These are phyloP conservation scores for Nematocida ausubeli DNA, from an alignment of 371 early-diverging fungal species.

Conservation along the genomic window DNA sequence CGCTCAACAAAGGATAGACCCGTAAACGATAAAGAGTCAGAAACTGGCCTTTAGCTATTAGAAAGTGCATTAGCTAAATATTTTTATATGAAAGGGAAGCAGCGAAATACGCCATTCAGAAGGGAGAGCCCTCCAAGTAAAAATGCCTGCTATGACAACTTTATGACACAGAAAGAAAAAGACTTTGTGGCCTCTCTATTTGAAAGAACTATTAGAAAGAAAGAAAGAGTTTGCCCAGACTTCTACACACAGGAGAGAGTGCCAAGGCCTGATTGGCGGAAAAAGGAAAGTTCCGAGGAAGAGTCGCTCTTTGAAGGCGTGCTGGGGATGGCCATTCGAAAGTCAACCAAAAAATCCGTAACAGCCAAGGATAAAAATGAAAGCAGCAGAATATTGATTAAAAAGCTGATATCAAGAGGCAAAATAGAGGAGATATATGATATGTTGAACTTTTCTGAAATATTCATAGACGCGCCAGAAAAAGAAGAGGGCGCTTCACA, in stretches of 20 bases:
- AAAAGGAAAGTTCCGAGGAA: constrained; percentile 6
- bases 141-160: constrained; percentile 2
- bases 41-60: background rate
- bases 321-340: constrained; percentile 37
- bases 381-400: constrained; percentile 19
- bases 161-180: constrained; percentile 55
- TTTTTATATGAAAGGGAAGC: constrained; percentile 49
- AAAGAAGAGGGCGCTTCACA: background rate
- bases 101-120: background rate
- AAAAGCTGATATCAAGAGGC: constrained; percentile 18
- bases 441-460: constrained; percentile 1
- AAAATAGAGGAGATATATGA: constrained; percentile 54
- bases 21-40: background rate
- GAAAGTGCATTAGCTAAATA: background rate
- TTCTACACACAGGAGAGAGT: constrained; percentile 35
- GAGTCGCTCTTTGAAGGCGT: constrained; percentile 41
- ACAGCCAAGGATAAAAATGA: background rate
- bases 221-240: constrained; percentile 26
- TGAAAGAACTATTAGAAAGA: constrained; percentile 22
- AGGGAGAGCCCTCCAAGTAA: background rate
- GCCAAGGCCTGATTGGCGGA: background rate
- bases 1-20: background rate
- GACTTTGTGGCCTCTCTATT: constrained; percentile 52
- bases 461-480: background rate
- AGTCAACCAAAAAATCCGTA: constrained; percentile 27